Base-by-base conservation (phyloP, 495 filamentous ascomycete species). In the Hypoxylon fragiforme region DNA sequence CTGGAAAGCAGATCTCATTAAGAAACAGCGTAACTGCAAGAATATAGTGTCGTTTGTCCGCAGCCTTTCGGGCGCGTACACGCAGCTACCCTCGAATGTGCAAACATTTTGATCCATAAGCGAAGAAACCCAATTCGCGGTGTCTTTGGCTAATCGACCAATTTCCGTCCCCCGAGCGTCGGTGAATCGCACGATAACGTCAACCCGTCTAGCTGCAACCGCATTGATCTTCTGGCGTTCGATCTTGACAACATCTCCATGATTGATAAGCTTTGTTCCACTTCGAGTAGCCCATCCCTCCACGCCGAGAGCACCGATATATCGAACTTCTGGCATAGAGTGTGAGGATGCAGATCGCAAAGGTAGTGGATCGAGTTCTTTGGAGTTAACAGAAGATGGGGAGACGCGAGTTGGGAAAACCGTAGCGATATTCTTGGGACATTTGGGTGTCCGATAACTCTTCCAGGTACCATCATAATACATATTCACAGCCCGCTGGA, bases 381-480 rank as follows among this genome's bases (percentile, higher is more conserved):
- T 49, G 11, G 56, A 49, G n/a, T 54, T 43, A 18, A 47, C 13
- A 20, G 26, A 14, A 0, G 31, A 3, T 3, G 58, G 41, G 14
- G 51, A 32, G 21, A 18, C 31, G 20, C 22, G 30, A 30, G 24
- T 18, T 43, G 50, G 13, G 34, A 48, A 38, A 44, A 47, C 38
- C 4, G 43, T n/a, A 9, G 51, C 13, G 2, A 44, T 52, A 15
- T 34, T 60, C n/a, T 54, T 59, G 5, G 50, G 28, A 32, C 58
- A 44, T 7, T 19, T 45, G 8, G 5, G 41, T 8, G 20, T 35
- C 14, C 43, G 63, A 12, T 74, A 58, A 1, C 67, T 81, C 60
- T 86, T 92, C 90, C 90, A 97, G 3, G 91, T 96, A 11, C 92
- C 92, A 60, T 98, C 94, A 41, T 96, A 86, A 64, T 91, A 98